These are phyloP conservation scores for Hortaea sp. DNA, from an alignment of 2,329 filamentous ascomycete species.

Conservation along the genomic window DNA sequence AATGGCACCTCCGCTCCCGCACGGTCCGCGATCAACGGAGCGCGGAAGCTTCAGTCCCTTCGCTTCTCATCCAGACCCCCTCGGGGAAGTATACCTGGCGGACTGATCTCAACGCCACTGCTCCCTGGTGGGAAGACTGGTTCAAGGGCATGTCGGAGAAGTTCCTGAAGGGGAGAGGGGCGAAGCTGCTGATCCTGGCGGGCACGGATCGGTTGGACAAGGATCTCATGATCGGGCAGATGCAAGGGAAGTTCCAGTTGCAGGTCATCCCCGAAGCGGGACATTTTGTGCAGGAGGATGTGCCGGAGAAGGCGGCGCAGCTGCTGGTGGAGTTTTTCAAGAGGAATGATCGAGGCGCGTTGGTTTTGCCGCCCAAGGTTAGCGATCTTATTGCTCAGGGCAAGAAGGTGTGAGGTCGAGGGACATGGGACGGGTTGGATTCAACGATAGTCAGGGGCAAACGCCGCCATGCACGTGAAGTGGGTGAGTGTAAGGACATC, in stretches of 20 bases:
- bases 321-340: constrained; percentile 84
- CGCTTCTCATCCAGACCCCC: constrained; percentile 44
- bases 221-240: constrained; percentile 88
- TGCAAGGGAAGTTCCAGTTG: constrained; percentile 96
- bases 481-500: no score
- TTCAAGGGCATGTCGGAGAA: constrained; percentile 80
- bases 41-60: constrained; percentile 80
- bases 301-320: constrained; percentile 79
- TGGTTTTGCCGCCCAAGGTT: constrained; percentile 89
- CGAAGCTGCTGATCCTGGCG: constrained; percentile 75
- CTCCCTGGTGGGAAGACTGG: constrained; percentile 91
- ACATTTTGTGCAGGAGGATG: constrained; percentile 93
- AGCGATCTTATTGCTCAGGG: constrained; percentile 39
- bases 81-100: constrained; percentile 60
- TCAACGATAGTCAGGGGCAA: no score
- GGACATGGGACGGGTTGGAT: neutral
- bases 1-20: constrained; percentile 86
- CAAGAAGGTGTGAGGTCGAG: constrained; percentile 35
- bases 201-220: constrained; percentile 86
- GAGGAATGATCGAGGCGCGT: constrained; percentile 72
- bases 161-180: constrained; percentile 71
- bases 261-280: constrained; percentile 92
- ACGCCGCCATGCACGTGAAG: no score
- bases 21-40: constrained; percentile 75
- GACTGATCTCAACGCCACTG: constrained; percentile 72